phyloP scores from a whole-genome alignment of 768 basidiomycete species.

The Dioszegia hungarica region DNA sequence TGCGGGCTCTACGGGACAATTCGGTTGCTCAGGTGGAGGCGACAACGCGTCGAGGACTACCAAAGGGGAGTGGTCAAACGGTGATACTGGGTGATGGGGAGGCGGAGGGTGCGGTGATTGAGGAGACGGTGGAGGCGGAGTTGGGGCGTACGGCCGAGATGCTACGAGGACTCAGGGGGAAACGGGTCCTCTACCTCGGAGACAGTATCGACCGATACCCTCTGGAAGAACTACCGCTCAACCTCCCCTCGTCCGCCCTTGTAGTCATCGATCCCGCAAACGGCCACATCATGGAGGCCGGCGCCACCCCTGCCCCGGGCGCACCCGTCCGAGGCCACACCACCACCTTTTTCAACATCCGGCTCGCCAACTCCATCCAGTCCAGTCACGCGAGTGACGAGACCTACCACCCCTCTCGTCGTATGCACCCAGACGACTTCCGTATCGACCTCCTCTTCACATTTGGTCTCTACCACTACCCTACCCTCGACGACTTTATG shows the following conservation, averaged over 20 bases:
- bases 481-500: not conserved
- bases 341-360: not conserved
- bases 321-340: not conserved
- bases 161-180: not conserved
- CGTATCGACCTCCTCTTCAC: not conserved
- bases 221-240: not conserved
- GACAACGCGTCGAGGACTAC: too few species aligned
- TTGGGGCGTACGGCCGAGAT: not conserved
- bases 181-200: not conserved
- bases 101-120: not conserved
- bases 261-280: not conserved
- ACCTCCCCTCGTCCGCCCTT: not conserved
- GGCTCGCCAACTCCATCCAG: not conserved
- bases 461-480: not conserved
- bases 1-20: not conserved
- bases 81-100: too few species aligned
- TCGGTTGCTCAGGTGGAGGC: not conserved
- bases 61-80: too few species aligned
- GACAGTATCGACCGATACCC: not conserved
- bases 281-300: not conserved
- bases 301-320: too few species aligned
- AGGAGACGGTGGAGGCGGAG: not conserved
- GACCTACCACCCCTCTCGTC: not conserved
- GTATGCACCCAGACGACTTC: not conserved
- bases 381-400: too few species aligned